These are phyloP conservation scores for Cutaneotrichosporon dermatis DNA, from an alignment of 1,284 basidiomycete genomes.

Conservation along the genomic window DNA sequence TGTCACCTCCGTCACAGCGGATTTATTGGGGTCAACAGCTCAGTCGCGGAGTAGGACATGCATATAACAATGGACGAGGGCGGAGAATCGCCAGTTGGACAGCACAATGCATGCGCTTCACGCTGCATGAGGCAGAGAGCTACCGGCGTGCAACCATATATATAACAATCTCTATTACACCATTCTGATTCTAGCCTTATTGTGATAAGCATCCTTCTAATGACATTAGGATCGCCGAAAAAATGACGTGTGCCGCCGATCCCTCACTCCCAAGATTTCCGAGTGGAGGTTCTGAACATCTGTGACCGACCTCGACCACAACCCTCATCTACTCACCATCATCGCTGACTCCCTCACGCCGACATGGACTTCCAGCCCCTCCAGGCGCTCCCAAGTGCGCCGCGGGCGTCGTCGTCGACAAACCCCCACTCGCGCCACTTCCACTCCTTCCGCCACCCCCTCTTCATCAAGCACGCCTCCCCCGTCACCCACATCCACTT, in stretches of 20 bases:
- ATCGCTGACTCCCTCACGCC: constrained; percentile 40
- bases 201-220: not conserved
- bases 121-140: too few relatives aligned
- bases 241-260: constrained; percentile 1
- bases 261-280: constrained; percentile 11
- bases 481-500: constrained; percentile 90
- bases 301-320: not conserved
- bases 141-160: too few relatives aligned
- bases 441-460: constrained; percentile 48
- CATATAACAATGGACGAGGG: too few relatives aligned
- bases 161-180: not conserved
- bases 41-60: too few relatives aligned
- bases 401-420: constrained; percentile 36
- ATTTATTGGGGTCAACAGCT: not conserved
- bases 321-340: constrained; percentile 48
- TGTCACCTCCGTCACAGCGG: not conserved
- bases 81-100: too few relatives aligned
- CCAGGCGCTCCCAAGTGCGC: constrained; percentile 41
- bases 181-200: too few relatives aligned
- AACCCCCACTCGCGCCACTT: constrained; percentile 49
- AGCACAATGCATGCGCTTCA: too few relatives aligned
- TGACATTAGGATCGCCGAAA: constrained; percentile 32
- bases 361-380: constrained; percentile 47
- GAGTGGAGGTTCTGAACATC: constrained; percentile 8
- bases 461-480: constrained; percentile 81